Percentiles rank a stretch among this genome's conserved stretches.
phyloP scores from a whole-genome alignment of 2,329 filamentous ascomycete genomes.

The Emericellopsis atlantica region DNA sequence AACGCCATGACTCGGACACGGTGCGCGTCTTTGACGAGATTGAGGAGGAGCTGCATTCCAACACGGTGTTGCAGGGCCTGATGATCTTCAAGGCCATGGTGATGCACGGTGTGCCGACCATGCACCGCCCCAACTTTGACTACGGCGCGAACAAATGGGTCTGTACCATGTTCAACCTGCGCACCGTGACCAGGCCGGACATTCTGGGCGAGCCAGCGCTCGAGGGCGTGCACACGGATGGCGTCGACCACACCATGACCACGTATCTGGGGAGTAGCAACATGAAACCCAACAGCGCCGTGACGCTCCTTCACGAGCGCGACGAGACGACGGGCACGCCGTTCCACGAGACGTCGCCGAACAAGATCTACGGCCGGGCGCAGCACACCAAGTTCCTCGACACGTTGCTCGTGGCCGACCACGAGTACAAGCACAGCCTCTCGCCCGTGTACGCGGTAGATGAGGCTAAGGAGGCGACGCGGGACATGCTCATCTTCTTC shows the following conservation, averaged over 20 bases:
- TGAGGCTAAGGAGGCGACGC: not conserved
- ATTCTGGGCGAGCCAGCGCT: constrained; percentile 16
- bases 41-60: constrained; percentile 13
- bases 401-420: constrained; percentile 1
- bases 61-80: constrained; percentile 15
- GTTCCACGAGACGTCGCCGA: constrained; percentile 7
- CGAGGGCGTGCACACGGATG: constrained; percentile 17
- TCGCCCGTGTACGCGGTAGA: not conserved
- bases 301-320: constrained; percentile 15
- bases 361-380: constrained; percentile 8
- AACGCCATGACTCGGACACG: constrained; percentile 15
- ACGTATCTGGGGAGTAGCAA: constrained; percentile 13
- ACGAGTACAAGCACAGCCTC: not conserved
- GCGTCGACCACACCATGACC: constrained; percentile 18
- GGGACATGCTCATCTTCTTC: not conserved
- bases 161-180: constrained; percentile 15
- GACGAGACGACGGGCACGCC: constrained; percentile 10
- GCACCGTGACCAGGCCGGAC: constrained; percentile 12
- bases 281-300: constrained; percentile 13
- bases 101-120: constrained; percentile 9
- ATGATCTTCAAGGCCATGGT: constrained; percentile 15
- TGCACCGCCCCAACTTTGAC: constrained; percentile 11
- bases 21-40: constrained; percentile 14
- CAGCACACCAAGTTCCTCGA: constrained; percentile 13
- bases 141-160: constrained; percentile 12